These are phyloP conservation scores for Trypanosoma melophagium DNA, from an alignment of 208 protist species.

Conservation along the genomic window DNA sequence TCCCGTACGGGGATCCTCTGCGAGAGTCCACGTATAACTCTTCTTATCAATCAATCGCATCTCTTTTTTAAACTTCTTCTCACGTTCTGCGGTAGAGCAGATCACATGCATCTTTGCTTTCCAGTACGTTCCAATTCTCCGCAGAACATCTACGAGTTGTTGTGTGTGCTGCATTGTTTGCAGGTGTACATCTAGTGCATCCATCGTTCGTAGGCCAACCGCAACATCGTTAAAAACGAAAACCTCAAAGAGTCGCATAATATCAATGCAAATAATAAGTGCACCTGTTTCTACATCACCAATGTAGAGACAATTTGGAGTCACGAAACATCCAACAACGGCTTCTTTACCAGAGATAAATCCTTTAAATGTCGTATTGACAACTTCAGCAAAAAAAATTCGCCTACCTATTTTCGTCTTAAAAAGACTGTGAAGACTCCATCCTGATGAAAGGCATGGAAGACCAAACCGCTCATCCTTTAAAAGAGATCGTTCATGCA, in stretches of 20 bases:
- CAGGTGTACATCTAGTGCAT: slow-evolving; percentile 13
- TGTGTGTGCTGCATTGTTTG: slow-evolving; percentile 11
- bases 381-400: slow-evolving; percentile 24
- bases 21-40: slow-evolving; percentile 15
- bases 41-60: slow-evolving; percentile 22
- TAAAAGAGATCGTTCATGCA: not conserved
- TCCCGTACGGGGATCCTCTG: slow-evolving; percentile 28
- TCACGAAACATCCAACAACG: slow-evolving; percentile 26
- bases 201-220: slow-evolving; percentile 12
- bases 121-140: slow-evolving; percentile 18
- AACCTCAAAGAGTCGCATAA: slow-evolving; percentile 20
- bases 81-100: not conserved
- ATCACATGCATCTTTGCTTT: slow-evolving; percentile 5
- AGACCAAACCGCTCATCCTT: slow-evolving; percentile 22
- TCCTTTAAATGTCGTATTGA: slow-evolving; percentile 24
- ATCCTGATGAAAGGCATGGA: slow-evolving; percentile 4
- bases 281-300: slow-evolving; percentile 24
- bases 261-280: slow-evolving; percentile 17
- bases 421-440: slow-evolving; percentile 21
- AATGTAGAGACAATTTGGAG: slow-evolving; percentile 29
- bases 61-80: slow-evolving; percentile 17
- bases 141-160: slow-evolving; percentile 18
- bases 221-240: slow-evolving; percentile 9
- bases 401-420: slow-evolving; percentile 14
- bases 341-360: slow-evolving; percentile 24